phyloP scores from a whole-genome alignment of 176 grass and related monocot species.

The Guadua angustifolia region DNA sequence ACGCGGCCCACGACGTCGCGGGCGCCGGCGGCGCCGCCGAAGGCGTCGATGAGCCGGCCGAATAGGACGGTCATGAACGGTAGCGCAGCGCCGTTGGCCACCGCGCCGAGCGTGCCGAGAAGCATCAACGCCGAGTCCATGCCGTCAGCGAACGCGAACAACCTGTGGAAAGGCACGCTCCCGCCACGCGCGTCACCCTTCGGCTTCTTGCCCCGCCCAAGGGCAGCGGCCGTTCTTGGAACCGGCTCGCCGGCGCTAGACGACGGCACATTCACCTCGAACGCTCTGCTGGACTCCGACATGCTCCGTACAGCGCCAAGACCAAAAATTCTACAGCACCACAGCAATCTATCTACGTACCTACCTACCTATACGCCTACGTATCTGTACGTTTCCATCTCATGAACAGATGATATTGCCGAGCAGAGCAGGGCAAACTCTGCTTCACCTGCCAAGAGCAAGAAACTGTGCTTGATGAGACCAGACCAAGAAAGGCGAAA shows the following conservation, averaged over 20 bases:
- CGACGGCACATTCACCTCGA: slow-evolving; percentile 26
- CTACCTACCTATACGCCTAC: neutral
- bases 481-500: neutral
- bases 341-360: slow-evolving; percentile 4
- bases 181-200: neutral
- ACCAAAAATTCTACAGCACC: slow-evolving; percentile 4
- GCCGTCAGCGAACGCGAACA: slow-evolving; percentile 64
- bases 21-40: slow-evolving; percentile 53
- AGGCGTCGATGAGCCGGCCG: slow-evolving; percentile 56
- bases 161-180: slow-evolving; percentile 56
- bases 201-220: neutral
- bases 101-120: slow-evolving; percentile 55
- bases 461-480: neutral
- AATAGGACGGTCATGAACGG: slow-evolving; percentile 70
- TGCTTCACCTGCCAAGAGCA: neutral
- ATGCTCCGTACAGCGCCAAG: neutral
- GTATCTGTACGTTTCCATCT: neutral
- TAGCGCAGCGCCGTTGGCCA: slow-evolving; percentile 59
- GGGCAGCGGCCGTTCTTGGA: neutral
- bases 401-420: neutral
- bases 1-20: slow-evolving; percentile 45
- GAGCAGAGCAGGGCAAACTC: neutral
- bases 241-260: slow-evolving; percentile 1
- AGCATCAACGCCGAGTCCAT: slow-evolving; percentile 55
- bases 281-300: slow-evolving; percentile 52